phyloP scores from a whole-genome alignment of 1,139 yeast species.

The Yamadazyma sp. region DNA sequence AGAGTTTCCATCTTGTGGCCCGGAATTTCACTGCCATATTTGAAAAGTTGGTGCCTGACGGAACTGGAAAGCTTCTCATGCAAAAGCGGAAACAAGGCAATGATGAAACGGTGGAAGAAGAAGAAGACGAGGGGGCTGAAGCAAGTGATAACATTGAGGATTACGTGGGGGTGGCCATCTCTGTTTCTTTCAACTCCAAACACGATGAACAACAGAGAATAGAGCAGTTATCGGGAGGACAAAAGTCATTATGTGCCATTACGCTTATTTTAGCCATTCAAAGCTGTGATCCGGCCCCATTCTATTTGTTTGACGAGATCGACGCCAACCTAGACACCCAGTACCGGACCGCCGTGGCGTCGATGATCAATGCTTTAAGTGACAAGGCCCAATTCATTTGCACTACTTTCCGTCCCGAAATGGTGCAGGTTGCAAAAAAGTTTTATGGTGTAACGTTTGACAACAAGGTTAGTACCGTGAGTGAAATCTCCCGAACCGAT shows the following conservation, averaged over 20 bases:
- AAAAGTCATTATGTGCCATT: constrained; percentile 91
- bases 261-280: constrained; percentile 93
- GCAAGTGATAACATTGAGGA: constrained; percentile 45
- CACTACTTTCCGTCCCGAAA: constrained; percentile 93
- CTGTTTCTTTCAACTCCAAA: constrained; percentile 88
- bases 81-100: constrained; percentile 37
- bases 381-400: constrained; percentile 83
- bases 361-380: constrained; percentile 66
- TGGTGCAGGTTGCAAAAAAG: constrained; percentile 82
- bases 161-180: constrained; percentile 80
- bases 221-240: constrained; percentile 95
- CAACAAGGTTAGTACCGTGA: constrained; percentile 78
- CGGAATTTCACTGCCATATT: constrained; percentile 72
- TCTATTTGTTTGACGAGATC: constrained; percentile 91
- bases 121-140: no score
- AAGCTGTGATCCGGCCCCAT: constrained; percentile 95
- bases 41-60: constrained; percentile 79
- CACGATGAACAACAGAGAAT: constrained; percentile 84
- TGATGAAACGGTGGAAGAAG: constrained; percentile 16
- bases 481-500: constrained; percentile 66
- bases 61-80: constrained; percentile 73
- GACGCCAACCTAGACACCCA: constrained; percentile 95
- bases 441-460: constrained; percentile 86
- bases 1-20: constrained; percentile 78
- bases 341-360: constrained; percentile 86